Evolutionary conservation across 2,329 filamentous ascomycete genomes (phyloP).

Genomic region (Botryotinia narcissicola): DNA sequence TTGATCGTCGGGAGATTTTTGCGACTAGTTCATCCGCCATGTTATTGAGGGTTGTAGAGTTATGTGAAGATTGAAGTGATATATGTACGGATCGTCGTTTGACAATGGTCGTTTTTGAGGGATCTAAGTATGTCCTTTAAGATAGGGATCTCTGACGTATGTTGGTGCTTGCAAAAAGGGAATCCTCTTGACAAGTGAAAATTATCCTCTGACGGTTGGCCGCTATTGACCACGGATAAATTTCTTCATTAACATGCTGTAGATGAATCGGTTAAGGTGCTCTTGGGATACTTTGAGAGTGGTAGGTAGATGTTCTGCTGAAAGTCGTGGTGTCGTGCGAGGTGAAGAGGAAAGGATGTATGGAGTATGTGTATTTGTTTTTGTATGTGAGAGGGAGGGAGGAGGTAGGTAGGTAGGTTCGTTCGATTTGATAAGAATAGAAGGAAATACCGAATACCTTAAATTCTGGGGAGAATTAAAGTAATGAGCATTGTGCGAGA

Average conservation of each 20-base stretch:
- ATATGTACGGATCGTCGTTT: background rate
- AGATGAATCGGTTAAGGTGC: background rate
- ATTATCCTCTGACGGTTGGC: background rate
- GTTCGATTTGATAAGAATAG: background rate
- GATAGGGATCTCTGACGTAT: background rate
- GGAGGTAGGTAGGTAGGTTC: background rate
- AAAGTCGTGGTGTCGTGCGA: background rate
- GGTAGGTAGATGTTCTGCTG: background rate
- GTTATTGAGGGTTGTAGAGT: background rate
- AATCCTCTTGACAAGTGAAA: constrained; percentile 11
- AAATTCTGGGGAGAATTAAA: constrained; percentile 6
- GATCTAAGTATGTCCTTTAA: background rate
- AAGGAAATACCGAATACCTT: constrained; percentile 1
- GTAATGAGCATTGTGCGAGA: background rate
- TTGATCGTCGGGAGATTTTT: constrained; percentile 29
- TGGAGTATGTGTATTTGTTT: background rate
- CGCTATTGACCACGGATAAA: background rate
- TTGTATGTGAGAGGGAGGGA: background rate
- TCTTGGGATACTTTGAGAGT: background rate
- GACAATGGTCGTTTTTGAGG: background rate
- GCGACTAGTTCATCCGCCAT: constrained; percentile 22
- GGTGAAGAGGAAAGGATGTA: background rate
- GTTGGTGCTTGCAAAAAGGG: background rate
- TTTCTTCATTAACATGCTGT: constrained; percentile 1
- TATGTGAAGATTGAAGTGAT: background rate